These are phyloP conservation scores for Mycena sp. DNA, from an alignment of 1,284 basidiomycete species.

Conservation along the genomic window DNA sequence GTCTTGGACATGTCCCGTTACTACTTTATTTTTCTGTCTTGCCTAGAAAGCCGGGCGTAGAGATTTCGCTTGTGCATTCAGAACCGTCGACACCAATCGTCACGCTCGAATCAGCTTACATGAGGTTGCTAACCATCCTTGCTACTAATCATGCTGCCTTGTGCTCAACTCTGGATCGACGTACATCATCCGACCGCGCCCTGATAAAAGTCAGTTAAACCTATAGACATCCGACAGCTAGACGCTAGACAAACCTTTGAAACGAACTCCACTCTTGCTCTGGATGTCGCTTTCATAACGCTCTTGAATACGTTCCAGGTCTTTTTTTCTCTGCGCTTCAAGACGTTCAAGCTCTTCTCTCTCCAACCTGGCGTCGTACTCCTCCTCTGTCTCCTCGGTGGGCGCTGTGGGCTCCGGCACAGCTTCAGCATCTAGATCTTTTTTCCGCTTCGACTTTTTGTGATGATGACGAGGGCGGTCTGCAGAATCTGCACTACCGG, in stretches of 20 bases:
- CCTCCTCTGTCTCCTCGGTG: slow-evolving; percentile 60
- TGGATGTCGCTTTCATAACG: slow-evolving; percentile 48
- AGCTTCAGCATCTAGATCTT: slow-evolving; percentile 25
- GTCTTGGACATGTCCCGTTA: no score
- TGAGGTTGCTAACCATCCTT: no score
- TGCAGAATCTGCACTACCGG: slow-evolving; percentile 29
- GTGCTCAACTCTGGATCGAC: slow-evolving; percentile 61
- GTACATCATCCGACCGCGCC: slow-evolving; percentile 75
- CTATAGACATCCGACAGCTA: no score
- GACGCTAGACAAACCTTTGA: no score
- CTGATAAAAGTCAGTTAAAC: no score
- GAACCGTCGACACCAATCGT: no score
- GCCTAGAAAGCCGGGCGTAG: no score
- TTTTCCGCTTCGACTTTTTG: slow-evolving; percentile 33
- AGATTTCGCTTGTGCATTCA: no score
- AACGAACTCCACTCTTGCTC: slow-evolving; percentile 55
- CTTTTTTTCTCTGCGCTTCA: slow-evolving; percentile 54
- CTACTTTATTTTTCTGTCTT: no score
- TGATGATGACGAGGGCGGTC: slow-evolving; percentile 27
- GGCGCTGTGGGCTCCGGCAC: slow-evolving; percentile 19
- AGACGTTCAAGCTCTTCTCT: slow-evolving; percentile 73
- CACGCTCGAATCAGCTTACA: no score
- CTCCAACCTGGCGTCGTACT: slow-evolving; percentile 77
- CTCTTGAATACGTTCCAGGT: slow-evolving; percentile 60
- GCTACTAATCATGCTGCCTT: no score